These are phyloP conservation scores for Micromonas pusilla DNA, from an alignment of 139 green algal species.

Conservation along the genomic window DNA sequence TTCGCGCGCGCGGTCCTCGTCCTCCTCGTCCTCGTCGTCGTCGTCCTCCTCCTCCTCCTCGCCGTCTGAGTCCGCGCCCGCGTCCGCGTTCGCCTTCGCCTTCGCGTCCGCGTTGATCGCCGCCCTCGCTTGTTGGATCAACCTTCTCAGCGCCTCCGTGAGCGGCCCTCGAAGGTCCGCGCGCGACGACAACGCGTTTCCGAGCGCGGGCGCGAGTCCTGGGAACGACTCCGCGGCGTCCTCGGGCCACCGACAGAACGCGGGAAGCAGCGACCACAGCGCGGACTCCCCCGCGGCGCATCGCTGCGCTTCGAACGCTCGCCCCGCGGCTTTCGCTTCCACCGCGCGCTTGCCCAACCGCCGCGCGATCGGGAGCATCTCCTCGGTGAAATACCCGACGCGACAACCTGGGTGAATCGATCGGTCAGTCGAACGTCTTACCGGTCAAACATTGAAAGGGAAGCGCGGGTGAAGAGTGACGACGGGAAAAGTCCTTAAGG, in stretches of 20 bases:
- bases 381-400: constrained; percentile 31
- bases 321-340: neutral
- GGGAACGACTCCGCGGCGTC: constrained; percentile 48
- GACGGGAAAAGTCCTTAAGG: no score
- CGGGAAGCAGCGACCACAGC: constrained; percentile 75
- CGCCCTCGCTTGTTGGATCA: neutral
- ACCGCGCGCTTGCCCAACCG: constrained; percentile 44
- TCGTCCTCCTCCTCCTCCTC: constrained; percentile 16
- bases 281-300: constrained; percentile 37
- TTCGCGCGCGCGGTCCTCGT: constrained; percentile 26
- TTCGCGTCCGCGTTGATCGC: neutral
- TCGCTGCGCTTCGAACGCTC: constrained; percentile 23
- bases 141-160: neutral
- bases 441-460: no score
- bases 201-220: constrained; percentile 22
- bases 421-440: no score
- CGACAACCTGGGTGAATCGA: no score
- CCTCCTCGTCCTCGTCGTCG: neutral
- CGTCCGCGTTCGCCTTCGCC: neutral
- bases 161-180: constrained; percentile 2
- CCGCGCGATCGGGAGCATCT: constrained; percentile 64
- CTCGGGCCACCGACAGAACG: constrained; percentile 65
- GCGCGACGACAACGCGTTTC: constrained; percentile 6
- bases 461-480: no score
- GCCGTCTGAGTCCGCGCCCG: neutral